Conservation (phyloP, 441 rosid species). For the Adansonia grandidieri region DNA sequence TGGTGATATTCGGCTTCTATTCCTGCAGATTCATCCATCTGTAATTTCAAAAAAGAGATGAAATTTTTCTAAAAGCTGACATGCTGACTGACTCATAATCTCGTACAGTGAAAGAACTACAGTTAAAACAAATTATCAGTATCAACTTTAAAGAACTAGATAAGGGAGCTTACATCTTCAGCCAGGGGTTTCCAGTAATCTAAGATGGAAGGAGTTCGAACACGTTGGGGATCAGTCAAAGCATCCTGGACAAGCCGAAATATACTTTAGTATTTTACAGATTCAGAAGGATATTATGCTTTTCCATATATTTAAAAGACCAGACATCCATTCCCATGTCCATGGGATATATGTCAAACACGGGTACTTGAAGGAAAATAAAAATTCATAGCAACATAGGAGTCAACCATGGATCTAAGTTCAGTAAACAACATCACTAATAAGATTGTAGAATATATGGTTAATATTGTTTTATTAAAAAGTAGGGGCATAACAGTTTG, state of each 20-base stretch:
- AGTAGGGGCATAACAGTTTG: neutral
- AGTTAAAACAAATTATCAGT: constrained; percentile 8
- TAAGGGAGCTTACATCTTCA: constrained; percentile 73
- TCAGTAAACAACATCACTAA: neutral
- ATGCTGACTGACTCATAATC: constrained; percentile 6
- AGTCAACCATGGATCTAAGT: neutral
- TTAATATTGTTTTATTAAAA: neutral
- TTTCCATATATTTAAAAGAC: neutral
- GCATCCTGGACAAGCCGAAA: constrained; percentile 66
- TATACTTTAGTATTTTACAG: neutral
- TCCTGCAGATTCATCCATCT: constrained; percentile 97
- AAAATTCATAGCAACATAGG: neutral
- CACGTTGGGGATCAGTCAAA: constrained; percentile 86
- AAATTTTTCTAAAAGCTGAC: constrained; percentile 12
- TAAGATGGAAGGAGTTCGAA: constrained; percentile 78
- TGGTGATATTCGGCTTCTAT: constrained; percentile 96
- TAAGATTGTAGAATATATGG: neutral
- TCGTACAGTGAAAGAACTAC: neutral
- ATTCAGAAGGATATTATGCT: constrained; percentile 5
- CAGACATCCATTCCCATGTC: neutral
- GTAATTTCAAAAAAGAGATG: constrained; percentile 34
- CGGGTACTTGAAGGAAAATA: neutral
- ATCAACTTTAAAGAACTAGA: constrained; percentile 23
- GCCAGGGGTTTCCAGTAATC: constrained; percentile 98
- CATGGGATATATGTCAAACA: neutral